phyloP scores from a whole-genome alignment of 2,329 filamentous ascomycete genomes.

The Drechslerella coelobrocha region DNA sequence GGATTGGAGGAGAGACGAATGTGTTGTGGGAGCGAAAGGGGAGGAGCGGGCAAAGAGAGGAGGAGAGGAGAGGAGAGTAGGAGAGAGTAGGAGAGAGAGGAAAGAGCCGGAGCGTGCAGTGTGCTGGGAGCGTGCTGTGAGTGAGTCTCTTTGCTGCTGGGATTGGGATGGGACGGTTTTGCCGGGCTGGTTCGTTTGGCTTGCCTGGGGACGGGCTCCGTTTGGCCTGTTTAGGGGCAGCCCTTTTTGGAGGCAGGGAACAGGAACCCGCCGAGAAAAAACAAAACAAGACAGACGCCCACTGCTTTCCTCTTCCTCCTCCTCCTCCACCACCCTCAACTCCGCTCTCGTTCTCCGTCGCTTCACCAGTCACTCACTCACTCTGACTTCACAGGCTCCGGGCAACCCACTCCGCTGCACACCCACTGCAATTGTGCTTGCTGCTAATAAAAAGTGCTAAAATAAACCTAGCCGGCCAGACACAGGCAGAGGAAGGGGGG shows the following conservation, averaged over 20 bases:
- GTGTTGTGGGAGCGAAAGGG: constrained; percentile 18
- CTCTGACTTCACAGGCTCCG: too few relatives aligned
- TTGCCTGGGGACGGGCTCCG: background rate
- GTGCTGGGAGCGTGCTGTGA: background rate
- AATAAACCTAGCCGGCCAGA: constrained; percentile 3
- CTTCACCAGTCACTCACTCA: background rate
- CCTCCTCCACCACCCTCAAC: background rate
- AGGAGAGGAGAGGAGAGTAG: constrained; percentile 5
- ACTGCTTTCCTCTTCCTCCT: too few relatives aligned
- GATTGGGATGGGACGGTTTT: background rate
- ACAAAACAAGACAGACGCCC: background rate
- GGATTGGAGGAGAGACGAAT: constrained; percentile 18
- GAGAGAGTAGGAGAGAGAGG: constrained; percentile 26
- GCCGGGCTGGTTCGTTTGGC: background rate
- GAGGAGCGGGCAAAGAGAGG: constrained; percentile 1
- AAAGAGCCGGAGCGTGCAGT: constrained; percentile 30
- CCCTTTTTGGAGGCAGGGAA: background rate
- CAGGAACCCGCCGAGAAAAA: background rate
- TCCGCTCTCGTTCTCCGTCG: background rate
- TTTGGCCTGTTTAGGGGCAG: background rate
- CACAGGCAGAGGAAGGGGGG: background rate
- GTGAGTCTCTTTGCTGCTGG: background rate
- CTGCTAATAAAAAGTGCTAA: background rate
- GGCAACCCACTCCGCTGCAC: background rate
- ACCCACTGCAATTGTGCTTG: background rate